Conservation (phyloP, 768 basidiomycete species). For the Leccinellum rugosiceps region DNA sequence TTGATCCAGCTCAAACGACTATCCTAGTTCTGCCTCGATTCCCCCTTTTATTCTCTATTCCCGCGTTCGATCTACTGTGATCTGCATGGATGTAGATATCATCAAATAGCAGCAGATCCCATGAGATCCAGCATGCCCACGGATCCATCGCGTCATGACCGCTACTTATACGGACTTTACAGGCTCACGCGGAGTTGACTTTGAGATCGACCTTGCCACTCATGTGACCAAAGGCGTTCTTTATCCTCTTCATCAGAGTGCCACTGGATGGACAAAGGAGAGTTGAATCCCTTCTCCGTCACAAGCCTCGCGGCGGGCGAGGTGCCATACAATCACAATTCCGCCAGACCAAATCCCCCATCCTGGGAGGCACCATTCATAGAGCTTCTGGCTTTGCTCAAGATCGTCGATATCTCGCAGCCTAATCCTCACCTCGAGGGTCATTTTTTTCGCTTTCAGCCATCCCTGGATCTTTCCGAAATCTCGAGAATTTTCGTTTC, state of each 20-base stretch:
- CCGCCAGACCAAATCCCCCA: not conserved
- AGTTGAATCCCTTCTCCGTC: not conserved
- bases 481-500: constrained; percentile 13
- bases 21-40: not conserved
- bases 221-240: constrained; percentile 4
- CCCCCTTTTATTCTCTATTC: not conserved
- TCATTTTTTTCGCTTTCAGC: constrained; percentile 15
- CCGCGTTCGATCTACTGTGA: not conserved
- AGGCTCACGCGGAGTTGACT: constrained; percentile 5
- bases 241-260: constrained; percentile 9
- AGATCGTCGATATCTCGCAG: not conserved
- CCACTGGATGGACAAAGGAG: constrained; percentile 7
- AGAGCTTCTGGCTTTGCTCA: constrained; percentile 8
- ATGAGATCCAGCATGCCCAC: not conserved
- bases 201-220: not conserved
- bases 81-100: not conserved
- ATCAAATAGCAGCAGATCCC: not conserved
- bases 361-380: constrained; percentile 11
- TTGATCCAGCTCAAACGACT: not conserved
- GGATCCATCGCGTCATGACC: not conserved
- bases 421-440: not conserved
- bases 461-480: constrained; percentile 7
- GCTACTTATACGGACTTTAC: not conserved
- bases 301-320: constrained; percentile 6
- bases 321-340: not conserved